Evolutionary conservation across 495 filamentous ascomycete species (phyloP).

Genomic region (Cercophora samala): DNA sequence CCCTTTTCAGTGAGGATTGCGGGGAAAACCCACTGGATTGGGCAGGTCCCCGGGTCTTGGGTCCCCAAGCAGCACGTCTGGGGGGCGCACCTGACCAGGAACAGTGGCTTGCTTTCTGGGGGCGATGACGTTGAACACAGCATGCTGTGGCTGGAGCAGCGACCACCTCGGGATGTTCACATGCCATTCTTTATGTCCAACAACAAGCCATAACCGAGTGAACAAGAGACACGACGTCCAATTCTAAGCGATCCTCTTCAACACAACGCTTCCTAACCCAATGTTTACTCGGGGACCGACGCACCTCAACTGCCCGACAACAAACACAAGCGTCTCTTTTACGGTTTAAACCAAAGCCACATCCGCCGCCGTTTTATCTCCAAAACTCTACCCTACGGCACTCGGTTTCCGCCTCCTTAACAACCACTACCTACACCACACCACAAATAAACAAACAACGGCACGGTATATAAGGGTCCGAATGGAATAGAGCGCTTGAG

Average conservation of each 20-base stretch:
- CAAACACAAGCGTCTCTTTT: slow-evolving; percentile 10
- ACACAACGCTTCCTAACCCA: neutral
- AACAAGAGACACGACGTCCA: slow-evolving; percentile 1
- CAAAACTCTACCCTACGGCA: neutral
- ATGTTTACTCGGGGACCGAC: neutral
- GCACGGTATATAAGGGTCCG: slow-evolving; percentile 1
- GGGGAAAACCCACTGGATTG: slow-evolving; percentile 20
- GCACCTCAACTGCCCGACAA: neutral
- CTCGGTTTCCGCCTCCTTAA: neutral
- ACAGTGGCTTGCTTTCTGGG: slow-evolving; percentile 15
- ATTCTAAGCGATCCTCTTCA: neutral
- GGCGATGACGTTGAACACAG: slow-evolving; percentile 15
- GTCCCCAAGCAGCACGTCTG: neutral
- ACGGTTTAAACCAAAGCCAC: neutral
- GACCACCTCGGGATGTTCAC: slow-evolving; percentile 23
- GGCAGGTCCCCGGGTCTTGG: slow-evolving; percentile 2
- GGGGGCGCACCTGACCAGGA: slow-evolving; percentile 1
- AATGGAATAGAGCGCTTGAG: slow-evolving; percentile 25
- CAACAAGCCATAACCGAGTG: neutral
- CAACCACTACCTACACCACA: slow-evolving; percentile 6
- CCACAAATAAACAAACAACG: neutral
- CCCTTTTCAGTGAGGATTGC: slow-evolving; percentile 1
- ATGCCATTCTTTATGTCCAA: slow-evolving; percentile 16
- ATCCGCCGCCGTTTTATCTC: neutral
- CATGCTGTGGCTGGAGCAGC: slow-evolving; percentile 21